Evolutionary conservation across 306 rosid species (phyloP).

Genomic region (Medicago lupulina): DNA sequence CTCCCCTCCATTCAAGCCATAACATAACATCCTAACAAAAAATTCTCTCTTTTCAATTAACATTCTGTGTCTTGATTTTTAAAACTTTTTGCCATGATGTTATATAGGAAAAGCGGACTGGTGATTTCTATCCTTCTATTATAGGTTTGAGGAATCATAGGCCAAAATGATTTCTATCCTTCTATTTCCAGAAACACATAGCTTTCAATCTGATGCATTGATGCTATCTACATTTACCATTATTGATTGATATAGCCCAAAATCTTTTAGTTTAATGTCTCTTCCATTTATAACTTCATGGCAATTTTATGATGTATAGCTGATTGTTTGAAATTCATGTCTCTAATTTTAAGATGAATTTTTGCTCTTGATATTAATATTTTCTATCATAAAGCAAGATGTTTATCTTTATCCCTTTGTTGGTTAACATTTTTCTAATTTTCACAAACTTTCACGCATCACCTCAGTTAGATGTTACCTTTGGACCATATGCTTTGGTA

Average conservation of each 20-base stretch:
- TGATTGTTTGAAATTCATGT: background rate
- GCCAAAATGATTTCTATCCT: background rate
- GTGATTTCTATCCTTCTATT: too few relatives aligned
- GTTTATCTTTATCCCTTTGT: background rate
- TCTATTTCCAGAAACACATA: background rate
- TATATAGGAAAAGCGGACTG: background rate
- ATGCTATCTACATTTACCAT: background rate
- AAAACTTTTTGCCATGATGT: background rate
- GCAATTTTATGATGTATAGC: background rate
- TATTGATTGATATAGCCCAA: background rate
- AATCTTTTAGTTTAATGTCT: too few relatives aligned
- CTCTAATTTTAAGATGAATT: slow-evolving; percentile 6
- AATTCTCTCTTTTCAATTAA: background rate
- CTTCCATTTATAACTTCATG: too few relatives aligned
- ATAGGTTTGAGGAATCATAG: background rate
- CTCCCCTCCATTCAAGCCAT: background rate
- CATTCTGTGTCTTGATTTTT: background rate
- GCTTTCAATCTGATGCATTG: background rate
- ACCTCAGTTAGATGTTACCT: background rate
- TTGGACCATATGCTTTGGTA: background rate
- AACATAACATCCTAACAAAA: background rate
- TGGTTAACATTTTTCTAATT: background rate
- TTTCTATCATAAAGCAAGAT: background rate
- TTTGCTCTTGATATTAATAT: background rate
- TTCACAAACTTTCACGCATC: background rate